Evolutionary conservation across 2,329 filamentous ascomycete species (phyloP).

Genomic region (Claviceps quebecensis): DNA sequence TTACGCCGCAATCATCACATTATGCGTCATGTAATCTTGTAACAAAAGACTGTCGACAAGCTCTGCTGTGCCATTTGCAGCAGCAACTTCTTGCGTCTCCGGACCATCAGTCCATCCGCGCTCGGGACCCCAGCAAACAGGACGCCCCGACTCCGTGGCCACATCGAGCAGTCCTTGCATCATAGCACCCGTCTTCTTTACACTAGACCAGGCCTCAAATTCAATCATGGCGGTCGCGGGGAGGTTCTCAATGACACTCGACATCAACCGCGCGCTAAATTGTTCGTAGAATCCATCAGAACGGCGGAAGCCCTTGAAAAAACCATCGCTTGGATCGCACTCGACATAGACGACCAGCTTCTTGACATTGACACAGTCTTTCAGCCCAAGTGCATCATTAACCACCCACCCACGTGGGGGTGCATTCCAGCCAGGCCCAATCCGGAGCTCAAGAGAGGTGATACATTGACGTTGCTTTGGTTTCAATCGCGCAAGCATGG

Average conservation of each 20-base stretch:
- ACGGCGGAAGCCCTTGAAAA: slow-evolving; percentile 54
- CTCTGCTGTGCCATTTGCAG: neutral
- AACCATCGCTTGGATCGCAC: slow-evolving; percentile 52
- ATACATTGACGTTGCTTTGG: slow-evolving; percentile 44
- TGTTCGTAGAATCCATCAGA: slow-evolving; percentile 55
- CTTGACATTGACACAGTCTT: slow-evolving; percentile 44
- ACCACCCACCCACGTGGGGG: slow-evolving; percentile 60
- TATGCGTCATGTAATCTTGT: slow-evolving; percentile 7
- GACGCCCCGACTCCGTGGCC: slow-evolving; percentile 31
- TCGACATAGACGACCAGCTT: slow-evolving; percentile 55
- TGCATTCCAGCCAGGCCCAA: slow-evolving; percentile 59
- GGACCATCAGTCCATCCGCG: slow-evolving; percentile 49
- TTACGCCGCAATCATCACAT: slow-evolving; percentile 10
- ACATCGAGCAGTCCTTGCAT: slow-evolving; percentile 45
- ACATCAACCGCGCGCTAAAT: slow-evolving; percentile 47
- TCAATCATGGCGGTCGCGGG: slow-evolving; percentile 44
- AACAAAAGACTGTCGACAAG: slow-evolving; percentile 5
- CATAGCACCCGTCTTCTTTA: slow-evolving; percentile 51
- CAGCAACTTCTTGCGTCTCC: slow-evolving; percentile 13
- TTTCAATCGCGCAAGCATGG: slow-evolving; percentile 53
- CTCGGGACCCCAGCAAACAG: slow-evolving; percentile 53
- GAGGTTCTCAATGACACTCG: slow-evolving; percentile 40
- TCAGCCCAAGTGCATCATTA: slow-evolving; percentile 47
- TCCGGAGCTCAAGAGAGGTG: slow-evolving; percentile 51
- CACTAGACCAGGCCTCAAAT: slow-evolving; percentile 55